Base-by-base conservation (phyloP, 441 rosid species). In the Cnidoscolus chayamansa region DNA sequence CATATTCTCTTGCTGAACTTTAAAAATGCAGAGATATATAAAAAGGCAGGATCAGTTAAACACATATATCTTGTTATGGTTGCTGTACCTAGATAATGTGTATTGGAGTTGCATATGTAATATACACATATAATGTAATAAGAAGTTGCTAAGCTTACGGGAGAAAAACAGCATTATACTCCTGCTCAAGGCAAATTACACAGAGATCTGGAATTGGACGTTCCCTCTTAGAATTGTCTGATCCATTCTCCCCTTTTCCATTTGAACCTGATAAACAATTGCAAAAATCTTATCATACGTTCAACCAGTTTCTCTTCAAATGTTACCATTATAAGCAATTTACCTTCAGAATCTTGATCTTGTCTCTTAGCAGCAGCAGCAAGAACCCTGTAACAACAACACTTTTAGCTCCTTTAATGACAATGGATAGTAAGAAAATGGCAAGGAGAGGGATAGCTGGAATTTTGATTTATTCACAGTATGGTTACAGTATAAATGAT, bases 171-270 rank as follows among this genome's bases (percentile, higher is more conserved):
- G 94, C 91, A 50, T 92, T 90, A 82, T 89, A 94, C 73, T 92
- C 92, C 67, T 85, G 88, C 86, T 92, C 99, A 74, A 92, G 96
- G 83, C 99, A 94, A 81, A 94, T 92, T 80, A 94, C 99, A 67
- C 98, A 94, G 0, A 90, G 82, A 85, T 88, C 93, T 77, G 97
- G 99, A 86, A 89, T 78, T 60, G 77, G 72, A 43, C 72, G 79
- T 61, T 92, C 97, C 84, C 81, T 88, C 81, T 84, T 87, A 55
- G 85, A 63, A 65, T 78, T 20, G 62, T 85, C 94, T 63, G 85
- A 64, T 56, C 81, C 89, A 63, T 82, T 79, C 72, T 88, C 91
- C 43, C 76, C 74, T 45, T 73, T 74, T 55, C 80, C 87, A 74
- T 82, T 84, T 54, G 86, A 69, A 74, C 81, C 87, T 83, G 79